phyloP scores from a whole-genome alignment of 148 eudicot species.

The Vaccinium corymbosum region DNA sequence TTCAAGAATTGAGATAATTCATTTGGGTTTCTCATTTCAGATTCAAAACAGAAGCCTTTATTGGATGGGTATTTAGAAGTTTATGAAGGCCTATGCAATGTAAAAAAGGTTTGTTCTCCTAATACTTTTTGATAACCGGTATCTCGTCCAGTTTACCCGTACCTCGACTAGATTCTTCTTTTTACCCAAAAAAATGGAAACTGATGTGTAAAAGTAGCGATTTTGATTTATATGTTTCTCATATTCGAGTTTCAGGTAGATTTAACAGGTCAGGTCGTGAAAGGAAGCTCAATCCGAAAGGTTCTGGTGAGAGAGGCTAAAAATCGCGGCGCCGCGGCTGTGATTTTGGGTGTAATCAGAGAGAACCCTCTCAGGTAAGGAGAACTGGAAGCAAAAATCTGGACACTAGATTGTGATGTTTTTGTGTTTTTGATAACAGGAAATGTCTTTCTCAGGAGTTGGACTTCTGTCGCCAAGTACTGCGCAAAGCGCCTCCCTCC shows the following conservation, averaged over 20 bases:
- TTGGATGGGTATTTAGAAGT: slow-evolving; percentile 60
- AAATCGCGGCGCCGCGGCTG: slow-evolving; percentile 37
- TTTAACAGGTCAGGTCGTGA: slow-evolving; percentile 46
- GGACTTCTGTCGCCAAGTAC: slow-evolving; percentile 72
- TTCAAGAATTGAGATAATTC: not conserved
- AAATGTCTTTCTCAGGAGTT: slow-evolving; percentile 41
- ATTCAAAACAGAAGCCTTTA: slow-evolving; percentile 40
- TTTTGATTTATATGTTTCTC: not conserved
- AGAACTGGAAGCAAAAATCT: not conserved
- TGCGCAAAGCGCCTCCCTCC: slow-evolving; percentile 70
- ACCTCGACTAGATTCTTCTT: not conserved
- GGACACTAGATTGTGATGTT: not conserved
- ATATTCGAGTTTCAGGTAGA: slow-evolving; percentile 51
- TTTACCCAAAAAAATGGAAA: not conserved
- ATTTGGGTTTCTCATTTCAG: slow-evolving; percentile 30
- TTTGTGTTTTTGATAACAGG: slow-evolving; percentile 16
- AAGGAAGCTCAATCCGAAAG: slow-evolving; percentile 74
- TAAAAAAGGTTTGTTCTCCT: slow-evolving; percentile 53
- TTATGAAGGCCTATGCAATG: slow-evolving; percentile 58
- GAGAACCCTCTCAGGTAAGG: slow-evolving; percentile 51
- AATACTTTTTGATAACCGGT: not conserved
- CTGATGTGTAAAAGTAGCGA: not conserved
- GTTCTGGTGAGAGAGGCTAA: slow-evolving; percentile 72
- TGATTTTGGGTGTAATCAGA: slow-evolving; percentile 64
- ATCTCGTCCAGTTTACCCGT: no score